Percentiles rank a stretch among this genome's conserved stretches.
Evolutionary conservation across 495 filamentous ascomycete species (phyloP).

Genomic region (Xylaria curta): DNA sequence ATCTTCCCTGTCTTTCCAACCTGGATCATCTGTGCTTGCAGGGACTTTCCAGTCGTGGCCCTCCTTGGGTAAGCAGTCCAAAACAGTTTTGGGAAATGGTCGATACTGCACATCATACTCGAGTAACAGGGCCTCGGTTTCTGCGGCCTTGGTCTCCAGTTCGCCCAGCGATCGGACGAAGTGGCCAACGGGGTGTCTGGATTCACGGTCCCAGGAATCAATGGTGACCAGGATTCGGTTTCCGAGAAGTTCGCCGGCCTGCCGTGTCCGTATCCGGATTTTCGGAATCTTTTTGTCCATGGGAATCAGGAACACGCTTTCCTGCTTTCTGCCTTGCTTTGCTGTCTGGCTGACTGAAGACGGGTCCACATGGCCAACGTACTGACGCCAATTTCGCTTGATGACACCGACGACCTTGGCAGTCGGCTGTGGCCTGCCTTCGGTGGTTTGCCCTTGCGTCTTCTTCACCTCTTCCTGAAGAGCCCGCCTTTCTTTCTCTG

Average conservation of each 20-base stretch:
- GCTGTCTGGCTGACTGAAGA: conserved; percentile 75
- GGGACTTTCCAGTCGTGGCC: conserved; percentile 96
- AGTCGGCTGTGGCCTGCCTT: conserved; percentile 86
- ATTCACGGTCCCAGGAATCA: conserved; percentile 92
- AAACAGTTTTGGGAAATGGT: conserved; percentile 91
- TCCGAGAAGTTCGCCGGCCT: conserved; percentile 84
- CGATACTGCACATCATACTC: conserved; percentile 98
- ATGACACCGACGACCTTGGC: conserved; percentile 90
- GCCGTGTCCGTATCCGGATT: conserved; percentile 88
- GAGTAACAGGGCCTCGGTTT: conserved; percentile 91
- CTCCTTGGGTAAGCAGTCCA: conserved; percentile 90
- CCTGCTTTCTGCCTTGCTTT: conserved; percentile 78
- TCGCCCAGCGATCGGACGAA: conserved; percentile 93
- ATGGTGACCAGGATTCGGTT: conserved; percentile 95
- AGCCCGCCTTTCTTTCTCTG: conserved; percentile 82
- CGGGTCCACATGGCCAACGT: conserved; percentile 92
- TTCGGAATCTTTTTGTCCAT: conserved; percentile 99
- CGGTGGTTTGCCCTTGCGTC: conserved; percentile 76
- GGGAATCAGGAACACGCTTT: conserved; percentile 90
- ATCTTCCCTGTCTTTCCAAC: conserved; percentile 85
- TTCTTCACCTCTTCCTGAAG: conserved; percentile 90
- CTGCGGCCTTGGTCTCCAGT: conserved; percentile 91
- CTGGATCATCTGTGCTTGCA: conserved; percentile 71
- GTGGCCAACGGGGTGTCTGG: conserved; percentile 89
- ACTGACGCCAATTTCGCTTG: conserved; percentile 96